Evolutionary conservation across 2,329 filamentous ascomycete species (phyloP).

Genomic region (Diaporthe ilicicola): DNA sequence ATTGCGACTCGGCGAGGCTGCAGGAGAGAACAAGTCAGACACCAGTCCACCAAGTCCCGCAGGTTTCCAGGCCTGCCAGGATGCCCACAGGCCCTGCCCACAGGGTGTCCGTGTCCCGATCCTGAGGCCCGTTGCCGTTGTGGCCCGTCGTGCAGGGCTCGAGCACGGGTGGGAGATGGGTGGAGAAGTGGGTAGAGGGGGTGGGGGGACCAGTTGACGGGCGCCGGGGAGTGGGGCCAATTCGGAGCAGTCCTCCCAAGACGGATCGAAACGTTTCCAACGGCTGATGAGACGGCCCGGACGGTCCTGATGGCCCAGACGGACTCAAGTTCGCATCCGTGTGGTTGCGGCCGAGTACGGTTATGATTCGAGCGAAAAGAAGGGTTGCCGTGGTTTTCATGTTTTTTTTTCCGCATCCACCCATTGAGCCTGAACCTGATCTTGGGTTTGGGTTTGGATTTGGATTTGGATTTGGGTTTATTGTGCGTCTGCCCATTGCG

Average conservation of each 20-base stretch:
- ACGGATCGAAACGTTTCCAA: constrained; percentile 12
- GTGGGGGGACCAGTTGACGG: not conserved
- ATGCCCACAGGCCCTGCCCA: not conserved
- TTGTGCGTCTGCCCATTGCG: constrained; percentile 14
- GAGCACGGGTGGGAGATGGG: not conserved
- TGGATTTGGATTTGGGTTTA: not conserved
- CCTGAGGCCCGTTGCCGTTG: constrained; percentile 4
- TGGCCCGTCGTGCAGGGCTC: not conserved
- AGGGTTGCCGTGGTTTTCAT: not conserved
- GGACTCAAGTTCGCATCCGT: not conserved
- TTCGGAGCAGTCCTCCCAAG: constrained; percentile 6
- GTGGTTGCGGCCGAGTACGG: constrained; percentile 1
- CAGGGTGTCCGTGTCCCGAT: not conserved
- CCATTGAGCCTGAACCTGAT: not conserved
- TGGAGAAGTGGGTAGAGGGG: not conserved
- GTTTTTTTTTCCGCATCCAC: too few relatives aligned
- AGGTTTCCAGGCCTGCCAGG: not conserved
- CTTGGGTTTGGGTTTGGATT: not conserved
- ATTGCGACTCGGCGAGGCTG: constrained; percentile 2
- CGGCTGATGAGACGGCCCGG: constrained; percentile 9
- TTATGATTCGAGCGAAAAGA: not conserved
- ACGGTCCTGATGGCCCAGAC: not conserved
- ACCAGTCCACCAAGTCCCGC: not conserved
- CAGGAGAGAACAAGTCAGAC: not conserved
- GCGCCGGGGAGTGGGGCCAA: constrained; percentile 6